phyloP scores from a whole-genome alignment of 164 flowering plant genomes.

The Liquidambar formosana region DNA sequence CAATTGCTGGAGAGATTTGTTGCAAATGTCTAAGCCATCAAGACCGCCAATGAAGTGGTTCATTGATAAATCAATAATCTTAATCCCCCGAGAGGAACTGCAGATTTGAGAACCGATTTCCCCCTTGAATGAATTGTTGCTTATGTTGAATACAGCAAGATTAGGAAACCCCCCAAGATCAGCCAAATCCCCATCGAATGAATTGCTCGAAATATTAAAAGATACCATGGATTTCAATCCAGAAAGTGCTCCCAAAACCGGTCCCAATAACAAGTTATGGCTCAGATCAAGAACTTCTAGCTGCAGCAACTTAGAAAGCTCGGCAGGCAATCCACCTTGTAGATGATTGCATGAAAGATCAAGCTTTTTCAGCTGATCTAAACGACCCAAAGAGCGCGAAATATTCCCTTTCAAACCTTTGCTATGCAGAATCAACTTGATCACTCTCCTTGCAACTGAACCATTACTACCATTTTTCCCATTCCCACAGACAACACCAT shows the following conservation, averaged over 20 bases:
- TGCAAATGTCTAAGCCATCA: conserved; percentile 54
- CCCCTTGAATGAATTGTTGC: conserved; percentile 71
- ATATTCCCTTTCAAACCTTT: conserved; percentile 58
- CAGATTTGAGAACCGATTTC: conserved; percentile 41
- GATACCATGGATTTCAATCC: conserved; percentile 43
- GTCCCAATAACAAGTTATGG: conserved; percentile 54
- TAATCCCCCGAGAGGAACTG: conserved; percentile 38
- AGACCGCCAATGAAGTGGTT: conserved; percentile 60
- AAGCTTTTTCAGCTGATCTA: conserved; percentile 53
- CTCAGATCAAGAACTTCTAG: conserved; percentile 76
- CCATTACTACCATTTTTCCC: conserved; percentile 15
- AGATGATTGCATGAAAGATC: conserved; percentile 71
- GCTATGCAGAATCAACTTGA: conserved; percentile 37
- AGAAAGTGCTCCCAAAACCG: conserved; percentile 31
- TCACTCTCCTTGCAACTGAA: conserved; percentile 40
- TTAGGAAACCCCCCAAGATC: conserved; percentile 37
- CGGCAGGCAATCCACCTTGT: conserved; percentile 50
- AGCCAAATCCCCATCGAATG: conserved; percentile 42
- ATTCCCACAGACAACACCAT: conserved; percentile 62
- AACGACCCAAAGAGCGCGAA: conserved; percentile 45
- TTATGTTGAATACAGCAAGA: conserved; percentile 54
- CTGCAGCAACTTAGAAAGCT: conserved; percentile 53
- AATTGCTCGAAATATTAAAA: conserved; percentile 68
- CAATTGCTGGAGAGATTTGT: conserved; percentile 43
- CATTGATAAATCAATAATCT: conserved; percentile 60